Conservation (phyloP, 2,329 filamentous ascomycete species). For the Parastagonospora avenae region DNA sequence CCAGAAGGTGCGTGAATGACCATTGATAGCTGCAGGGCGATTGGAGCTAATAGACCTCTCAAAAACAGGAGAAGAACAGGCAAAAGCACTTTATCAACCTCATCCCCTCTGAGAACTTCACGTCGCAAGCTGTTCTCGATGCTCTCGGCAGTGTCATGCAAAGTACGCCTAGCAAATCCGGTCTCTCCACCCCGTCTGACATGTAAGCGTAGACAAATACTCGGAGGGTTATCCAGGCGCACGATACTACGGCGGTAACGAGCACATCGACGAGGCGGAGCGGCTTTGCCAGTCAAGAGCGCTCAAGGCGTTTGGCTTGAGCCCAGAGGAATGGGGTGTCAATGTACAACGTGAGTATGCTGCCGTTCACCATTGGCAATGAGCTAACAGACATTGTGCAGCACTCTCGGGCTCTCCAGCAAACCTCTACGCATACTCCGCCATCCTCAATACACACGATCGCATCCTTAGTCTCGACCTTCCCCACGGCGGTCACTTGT, state of each 20-base stretch:
- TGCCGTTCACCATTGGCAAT: background rate
- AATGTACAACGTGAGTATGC: conserved; percentile 79
- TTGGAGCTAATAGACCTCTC: conserved; percentile 21
- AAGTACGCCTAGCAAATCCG: conserved; percentile 61
- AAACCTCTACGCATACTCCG: conserved; percentile 86
- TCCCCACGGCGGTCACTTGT: conserved; percentile 93
- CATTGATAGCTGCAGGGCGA: conserved; percentile 9
- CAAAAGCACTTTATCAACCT: conserved; percentile 99
- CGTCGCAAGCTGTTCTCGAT: conserved; percentile 96
- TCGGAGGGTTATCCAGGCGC: conserved; percentile 98
- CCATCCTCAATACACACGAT: conserved; percentile 89
- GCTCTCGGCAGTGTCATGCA: conserved; percentile 72
- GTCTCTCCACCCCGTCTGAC: conserved; percentile 54
- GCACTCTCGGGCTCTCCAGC: conserved; percentile 80
- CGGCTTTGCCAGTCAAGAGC: conserved; percentile 92
- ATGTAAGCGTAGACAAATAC: conserved; percentile 78
- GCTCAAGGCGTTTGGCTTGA: conserved; percentile 86
- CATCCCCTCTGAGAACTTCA: conserved; percentile 99
- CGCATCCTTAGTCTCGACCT: conserved; percentile 96
- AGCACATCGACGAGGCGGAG: conserved; percentile 98
- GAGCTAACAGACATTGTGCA: conserved; percentile 44
- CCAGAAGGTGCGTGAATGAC: conserved; percentile 69
- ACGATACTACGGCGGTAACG: conserved; percentile 98
- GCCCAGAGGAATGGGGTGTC: conserved; percentile 92
- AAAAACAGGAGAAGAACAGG: conserved; percentile 80